Percentiles rank a stretch among this genome's conserved stretches.
These are phyloP conservation scores for Pichia sp. DNA, from an alignment of 1,139 yeast genomes.

Conservation along the genomic window DNA sequence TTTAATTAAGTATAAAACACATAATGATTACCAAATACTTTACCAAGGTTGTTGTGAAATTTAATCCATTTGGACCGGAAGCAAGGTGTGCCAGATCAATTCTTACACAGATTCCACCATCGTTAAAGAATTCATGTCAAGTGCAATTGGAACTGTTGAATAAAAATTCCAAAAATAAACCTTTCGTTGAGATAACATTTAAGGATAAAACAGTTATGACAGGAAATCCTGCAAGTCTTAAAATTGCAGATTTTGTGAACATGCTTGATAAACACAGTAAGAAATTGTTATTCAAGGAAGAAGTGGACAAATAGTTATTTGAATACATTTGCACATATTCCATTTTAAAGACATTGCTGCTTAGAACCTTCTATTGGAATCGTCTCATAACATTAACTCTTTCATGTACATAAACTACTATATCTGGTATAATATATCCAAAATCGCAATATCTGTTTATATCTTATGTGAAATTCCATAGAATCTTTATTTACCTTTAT, in stretches of 20 bases:
- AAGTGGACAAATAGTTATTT: conserved; percentile 37
- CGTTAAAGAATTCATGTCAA: conserved; percentile 45
- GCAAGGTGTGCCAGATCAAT: conserved; percentile 79
- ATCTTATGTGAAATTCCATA: background rate
- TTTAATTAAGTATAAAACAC: background rate
- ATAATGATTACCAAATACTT: conserved; percentile 81
- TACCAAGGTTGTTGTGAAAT: conserved; percentile 66
- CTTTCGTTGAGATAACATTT: conserved; percentile 66
- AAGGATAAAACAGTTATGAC: conserved; percentile 72
- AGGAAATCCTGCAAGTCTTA: conserved; percentile 55
- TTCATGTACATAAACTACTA: background rate
- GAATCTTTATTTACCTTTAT: background rate
- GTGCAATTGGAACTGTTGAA: conserved; percentile 51
- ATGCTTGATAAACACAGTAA: conserved; percentile 66
- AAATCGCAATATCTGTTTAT: background rate
- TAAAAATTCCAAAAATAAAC: conserved; percentile 38
- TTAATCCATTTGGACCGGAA: conserved; percentile 69
- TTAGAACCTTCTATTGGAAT: background rate
- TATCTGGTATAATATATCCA: background rate
- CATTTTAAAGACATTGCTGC: no score
- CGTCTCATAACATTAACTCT: background rate
- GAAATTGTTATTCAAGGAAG: conserved; percentile 59
- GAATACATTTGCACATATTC: background rate
- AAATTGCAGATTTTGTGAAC: conserved; percentile 48
- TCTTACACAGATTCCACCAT: conserved; percentile 72